Evolutionary conservation across 768 basidiomycete genomes (phyloP).

Genomic region (Suillus luteus): DNA sequence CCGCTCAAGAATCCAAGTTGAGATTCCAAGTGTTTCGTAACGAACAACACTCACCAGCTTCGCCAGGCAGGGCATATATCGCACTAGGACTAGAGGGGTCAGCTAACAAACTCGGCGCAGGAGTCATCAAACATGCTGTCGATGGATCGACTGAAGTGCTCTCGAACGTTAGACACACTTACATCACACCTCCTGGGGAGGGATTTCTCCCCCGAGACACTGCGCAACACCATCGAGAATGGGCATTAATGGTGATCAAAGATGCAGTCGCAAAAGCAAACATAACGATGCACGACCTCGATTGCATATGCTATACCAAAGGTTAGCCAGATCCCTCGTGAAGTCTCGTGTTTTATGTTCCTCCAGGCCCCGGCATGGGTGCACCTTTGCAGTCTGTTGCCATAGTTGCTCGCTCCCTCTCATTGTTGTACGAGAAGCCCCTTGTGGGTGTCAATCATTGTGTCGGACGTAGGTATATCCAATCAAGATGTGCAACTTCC

Average conservation of each 20-base stretch:
- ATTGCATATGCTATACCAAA: slow-evolving; percentile 97
- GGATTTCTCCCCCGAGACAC: slow-evolving; percentile 97
- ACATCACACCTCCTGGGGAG: slow-evolving; percentile 97
- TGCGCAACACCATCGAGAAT: slow-evolving; percentile 93
- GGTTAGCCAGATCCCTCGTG: slow-evolving; percentile 48
- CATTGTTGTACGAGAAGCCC: slow-evolving; percentile 86
- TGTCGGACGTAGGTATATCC: slow-evolving; percentile 77
- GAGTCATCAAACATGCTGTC: slow-evolving; percentile 81
- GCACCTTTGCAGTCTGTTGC: slow-evolving; percentile 95
- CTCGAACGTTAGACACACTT: slow-evolving; percentile 96
- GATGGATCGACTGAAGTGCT: slow-evolving; percentile 77
- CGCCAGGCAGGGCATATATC: slow-evolving; percentile 63
- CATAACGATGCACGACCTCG: slow-evolving; percentile 73
- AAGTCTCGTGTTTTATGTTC: not conserved
- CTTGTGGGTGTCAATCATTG: slow-evolving; percentile 99
- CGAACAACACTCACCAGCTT: slow-evolving; percentile 15
- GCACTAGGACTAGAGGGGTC: slow-evolving; percentile 98
- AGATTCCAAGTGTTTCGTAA: slow-evolving; percentile 20
- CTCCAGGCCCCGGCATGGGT: slow-evolving; percentile 97
- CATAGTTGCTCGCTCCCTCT: slow-evolving; percentile 87
- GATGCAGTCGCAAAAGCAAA: slow-evolving; percentile 71
- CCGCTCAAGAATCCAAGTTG: slow-evolving; percentile 38
- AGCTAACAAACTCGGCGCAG: slow-evolving; percentile 96
- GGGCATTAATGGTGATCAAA: slow-evolving; percentile 81
- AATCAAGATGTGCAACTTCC: not conserved